Evolutionary conservation across 2,329 filamentous ascomycete genomes (phyloP).

Genomic region (Aspergillus piperis): DNA sequence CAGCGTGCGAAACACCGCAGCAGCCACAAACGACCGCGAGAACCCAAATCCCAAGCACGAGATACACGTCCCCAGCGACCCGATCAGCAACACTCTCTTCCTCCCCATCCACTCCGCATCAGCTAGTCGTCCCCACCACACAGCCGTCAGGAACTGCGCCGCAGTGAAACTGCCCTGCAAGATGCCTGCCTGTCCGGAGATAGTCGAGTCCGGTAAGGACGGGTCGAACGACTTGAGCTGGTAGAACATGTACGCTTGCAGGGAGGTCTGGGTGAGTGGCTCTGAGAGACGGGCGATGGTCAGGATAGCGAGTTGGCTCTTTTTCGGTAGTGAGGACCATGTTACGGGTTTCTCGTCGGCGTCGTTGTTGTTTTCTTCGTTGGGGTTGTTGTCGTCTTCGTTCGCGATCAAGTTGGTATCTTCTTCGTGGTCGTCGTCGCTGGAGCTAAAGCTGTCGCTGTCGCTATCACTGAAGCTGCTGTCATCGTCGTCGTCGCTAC

Average conservation of each 20-base stretch:
- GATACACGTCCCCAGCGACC: conserved; percentile 68
- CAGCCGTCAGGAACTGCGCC: conserved; percentile 78
- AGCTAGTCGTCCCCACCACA: conserved; percentile 75
- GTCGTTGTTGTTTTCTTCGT: conserved; percentile 7
- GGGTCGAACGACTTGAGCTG: conserved; percentile 78
- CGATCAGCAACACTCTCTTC: conserved; percentile 76
- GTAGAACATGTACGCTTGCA: conserved; percentile 83
- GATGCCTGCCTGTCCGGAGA: conserved; percentile 75
- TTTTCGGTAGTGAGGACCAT: conserved; percentile 74
- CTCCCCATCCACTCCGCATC: conserved; percentile 68
- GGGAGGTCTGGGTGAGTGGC: conserved; percentile 75
- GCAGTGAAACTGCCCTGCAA: conserved; percentile 78
- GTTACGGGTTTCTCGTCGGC: conserved; percentile 53
- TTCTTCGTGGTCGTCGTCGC: not conserved
- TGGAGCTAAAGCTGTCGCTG: not conserved
- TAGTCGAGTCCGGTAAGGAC: conserved; percentile 59
- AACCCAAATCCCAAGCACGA: conserved; percentile 71
- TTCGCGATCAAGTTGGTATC: conserved; percentile 18
- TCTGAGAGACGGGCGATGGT: conserved; percentile 79
- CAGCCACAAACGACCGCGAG: conserved; percentile 61
- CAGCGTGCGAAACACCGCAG: conserved; percentile 65
- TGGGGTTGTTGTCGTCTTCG: conserved; percentile 18
- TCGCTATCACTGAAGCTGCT: not conserved
- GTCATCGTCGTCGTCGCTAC: conserved; percentile 6
- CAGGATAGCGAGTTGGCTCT: conserved; percentile 74